Evolutionary conservation across 2,329 filamentous ascomycete species (phyloP).

Genomic region (Venturia effusa): DNA sequence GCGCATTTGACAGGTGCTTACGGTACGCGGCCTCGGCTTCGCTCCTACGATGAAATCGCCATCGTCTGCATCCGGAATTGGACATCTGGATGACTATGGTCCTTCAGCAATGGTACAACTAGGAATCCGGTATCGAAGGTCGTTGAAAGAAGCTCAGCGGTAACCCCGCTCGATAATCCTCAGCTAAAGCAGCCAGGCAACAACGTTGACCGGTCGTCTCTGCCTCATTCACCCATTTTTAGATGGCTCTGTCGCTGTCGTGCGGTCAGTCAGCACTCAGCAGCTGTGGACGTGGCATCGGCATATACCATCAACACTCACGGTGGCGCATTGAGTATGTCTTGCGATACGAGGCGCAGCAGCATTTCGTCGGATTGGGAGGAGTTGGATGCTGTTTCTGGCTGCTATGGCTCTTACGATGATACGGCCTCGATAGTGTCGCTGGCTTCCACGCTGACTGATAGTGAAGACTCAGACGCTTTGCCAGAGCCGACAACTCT

Average conservation of each 20-base stretch:
- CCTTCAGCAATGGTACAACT: background rate
- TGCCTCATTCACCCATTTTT: background rate
- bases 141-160: constrained; percentile 1
- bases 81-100: background rate
- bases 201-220: background rate
- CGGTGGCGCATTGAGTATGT: background rate
- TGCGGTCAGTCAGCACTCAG: too few relatives aligned
- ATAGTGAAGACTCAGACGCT: background rate
- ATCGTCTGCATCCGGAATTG: background rate
- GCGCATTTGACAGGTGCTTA: background rate
- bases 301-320: background rate
- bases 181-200: background rate
- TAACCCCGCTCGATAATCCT: background rate
- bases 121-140: background rate
- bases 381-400: background rate
- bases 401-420: background rate
- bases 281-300: background rate
- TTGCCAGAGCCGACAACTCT: background rate
- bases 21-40: background rate
- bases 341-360: background rate
- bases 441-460: background rate
- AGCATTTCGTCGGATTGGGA: background rate
- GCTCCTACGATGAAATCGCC: background rate
- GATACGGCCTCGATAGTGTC: background rate
- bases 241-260: too few relatives aligned